Evolutionary conservation across 345 rosid genomes (phyloP).

Genomic region (Murraya koenigii): DNA sequence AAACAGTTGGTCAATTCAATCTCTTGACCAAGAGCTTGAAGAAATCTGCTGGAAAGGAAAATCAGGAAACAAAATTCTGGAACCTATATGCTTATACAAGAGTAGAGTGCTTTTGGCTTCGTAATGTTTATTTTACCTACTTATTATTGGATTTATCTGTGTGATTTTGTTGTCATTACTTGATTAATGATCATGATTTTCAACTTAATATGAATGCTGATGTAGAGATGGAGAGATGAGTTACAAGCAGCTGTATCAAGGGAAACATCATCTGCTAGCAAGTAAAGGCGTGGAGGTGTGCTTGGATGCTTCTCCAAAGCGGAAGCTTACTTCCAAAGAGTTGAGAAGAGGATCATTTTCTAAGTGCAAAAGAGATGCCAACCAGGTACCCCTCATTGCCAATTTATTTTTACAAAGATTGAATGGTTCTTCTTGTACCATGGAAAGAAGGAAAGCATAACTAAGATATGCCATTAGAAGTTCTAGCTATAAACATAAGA

Average conservation of each 20-base stretch:
- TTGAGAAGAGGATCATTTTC: slow-evolving; percentile 55
- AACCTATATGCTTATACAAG: slow-evolving; percentile 67
- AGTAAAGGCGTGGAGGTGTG: slow-evolving; percentile 56
- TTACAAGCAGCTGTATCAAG: slow-evolving; percentile 36
- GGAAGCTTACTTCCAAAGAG: slow-evolving; percentile 67
- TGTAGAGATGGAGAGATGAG: slow-evolving; percentile 54
- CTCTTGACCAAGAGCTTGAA: slow-evolving; percentile 39
- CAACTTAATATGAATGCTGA: slow-evolving; percentile 13
- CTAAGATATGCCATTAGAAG: too few species aligned
- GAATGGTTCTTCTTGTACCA: background rate
- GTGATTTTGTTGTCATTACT: background rate
- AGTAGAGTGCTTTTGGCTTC: slow-evolving; percentile 43
- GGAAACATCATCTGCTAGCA: slow-evolving; percentile 50
- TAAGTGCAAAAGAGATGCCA: slow-evolving; percentile 64
- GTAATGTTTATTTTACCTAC: slow-evolving; percentile 33
- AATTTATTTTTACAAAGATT: background rate
- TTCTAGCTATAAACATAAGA: background rate
- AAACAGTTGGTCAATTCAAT: slow-evolving; percentile 54
- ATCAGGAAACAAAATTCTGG: slow-evolving; percentile 19
- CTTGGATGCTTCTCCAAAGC: slow-evolving; percentile 66
- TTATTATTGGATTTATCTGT: slow-evolving; percentile 5
- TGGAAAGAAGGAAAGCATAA: background rate
- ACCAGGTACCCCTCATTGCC: slow-evolving; percentile 54
- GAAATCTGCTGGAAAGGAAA: slow-evolving; percentile 70
- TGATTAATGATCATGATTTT: background rate